Base-by-base conservation (phyloP, 73 alveolate genomes). In the Breviolum minutum region DNA sequence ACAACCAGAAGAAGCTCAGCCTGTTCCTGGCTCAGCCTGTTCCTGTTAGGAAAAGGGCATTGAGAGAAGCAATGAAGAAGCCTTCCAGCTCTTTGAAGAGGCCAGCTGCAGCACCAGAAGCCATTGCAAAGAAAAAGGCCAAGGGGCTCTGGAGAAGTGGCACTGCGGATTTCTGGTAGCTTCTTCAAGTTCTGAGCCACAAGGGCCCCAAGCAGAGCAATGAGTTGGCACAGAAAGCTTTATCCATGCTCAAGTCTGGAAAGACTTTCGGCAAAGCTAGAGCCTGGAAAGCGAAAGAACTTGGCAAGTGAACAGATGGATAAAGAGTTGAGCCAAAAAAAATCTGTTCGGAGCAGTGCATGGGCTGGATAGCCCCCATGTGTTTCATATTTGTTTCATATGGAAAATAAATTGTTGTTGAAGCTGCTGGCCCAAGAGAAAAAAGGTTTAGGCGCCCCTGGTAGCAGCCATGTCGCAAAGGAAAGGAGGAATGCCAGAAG, bases 121-220 rank as follows among this genome's bases (percentile, higher is more conserved):
- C 82, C 16, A 71, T 12, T 7, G 48, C 82, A 71, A 71, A 71
- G 82, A 71, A 71, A 32, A 16, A 16, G 82, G 82, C 48, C 22
- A 71, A 71, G 82, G 32, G 32, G 82, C 82, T 22, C 88, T 32
- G 88, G 88, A 14, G 88, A 62, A 26, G 88, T 79, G 88, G 88
- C 88, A 16, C 63, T 79, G 68, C 22, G 88, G 24, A 29, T 79
- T 16, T 29, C 64, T 14, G 88, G 88, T 16, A 79, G 88, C 66
- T 79, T 10, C 62, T 79, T 22, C 88, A 79, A 29, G 60, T 27
- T 10, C 62, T 30, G 62, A 26, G 60, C 88, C 62, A 79, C 88
- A 30, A 32, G 19, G 88, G 88, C 64, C 19, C 24, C 66, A 27
- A 79, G 88, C 66, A 79, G n/a, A 79, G 63, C 88, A 79, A 71